Conservation (phyloP, 2,329 filamentous ascomycete genomes). For the Drechslerella stenobrocha region DNA sequence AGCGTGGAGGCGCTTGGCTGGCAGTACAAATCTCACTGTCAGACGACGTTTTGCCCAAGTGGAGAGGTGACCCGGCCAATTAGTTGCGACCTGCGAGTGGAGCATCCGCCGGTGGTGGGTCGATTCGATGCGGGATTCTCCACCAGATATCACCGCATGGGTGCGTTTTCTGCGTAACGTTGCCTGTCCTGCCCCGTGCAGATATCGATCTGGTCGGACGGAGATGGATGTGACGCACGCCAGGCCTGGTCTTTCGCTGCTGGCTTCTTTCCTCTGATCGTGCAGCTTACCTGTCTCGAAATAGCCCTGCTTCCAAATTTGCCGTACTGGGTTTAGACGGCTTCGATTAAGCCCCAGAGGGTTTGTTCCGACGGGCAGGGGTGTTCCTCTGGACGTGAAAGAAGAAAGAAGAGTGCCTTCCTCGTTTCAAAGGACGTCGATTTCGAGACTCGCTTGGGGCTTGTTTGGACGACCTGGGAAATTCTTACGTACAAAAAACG, state of each 20-base stretch:
- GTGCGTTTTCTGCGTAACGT: slow-evolving; percentile 32
- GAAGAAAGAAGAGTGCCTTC: neutral
- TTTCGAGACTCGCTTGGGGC: slow-evolving; percentile 21
- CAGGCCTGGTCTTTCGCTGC: neutral
- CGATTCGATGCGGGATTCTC: slow-evolving; percentile 1
- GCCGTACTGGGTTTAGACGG: slow-evolving; percentile 1
- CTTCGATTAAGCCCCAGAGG: slow-evolving; percentile 5
- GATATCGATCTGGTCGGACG: slow-evolving; percentile 12
- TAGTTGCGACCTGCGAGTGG: slow-evolving; percentile 27
- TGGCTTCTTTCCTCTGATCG: neutral
- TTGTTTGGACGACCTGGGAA: slow-evolving; percentile 20
- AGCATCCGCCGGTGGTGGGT: neutral
- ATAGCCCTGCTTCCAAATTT: neutral
- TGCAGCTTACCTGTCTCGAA: slow-evolving; percentile 2
- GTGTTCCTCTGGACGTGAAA: slow-evolving; percentile 18
- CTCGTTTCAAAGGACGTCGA: slow-evolving; percentile 39
- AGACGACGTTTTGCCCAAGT: slow-evolving; percentile 37
- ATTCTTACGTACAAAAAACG: slow-evolving; percentile 48
- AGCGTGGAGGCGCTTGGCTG: slow-evolving; percentile 1
- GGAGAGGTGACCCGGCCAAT: slow-evolving; percentile 12
- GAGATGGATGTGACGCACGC: slow-evolving; percentile 24
- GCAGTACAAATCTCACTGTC: slow-evolving; percentile 34
- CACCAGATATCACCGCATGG: slow-evolving; percentile 3
- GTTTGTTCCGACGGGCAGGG: slow-evolving; percentile 19
- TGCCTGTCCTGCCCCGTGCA: slow-evolving; percentile 17